Conservation (phyloP, 2,329 filamentous ascomycete species). For the Fusarium nanum region DNA sequence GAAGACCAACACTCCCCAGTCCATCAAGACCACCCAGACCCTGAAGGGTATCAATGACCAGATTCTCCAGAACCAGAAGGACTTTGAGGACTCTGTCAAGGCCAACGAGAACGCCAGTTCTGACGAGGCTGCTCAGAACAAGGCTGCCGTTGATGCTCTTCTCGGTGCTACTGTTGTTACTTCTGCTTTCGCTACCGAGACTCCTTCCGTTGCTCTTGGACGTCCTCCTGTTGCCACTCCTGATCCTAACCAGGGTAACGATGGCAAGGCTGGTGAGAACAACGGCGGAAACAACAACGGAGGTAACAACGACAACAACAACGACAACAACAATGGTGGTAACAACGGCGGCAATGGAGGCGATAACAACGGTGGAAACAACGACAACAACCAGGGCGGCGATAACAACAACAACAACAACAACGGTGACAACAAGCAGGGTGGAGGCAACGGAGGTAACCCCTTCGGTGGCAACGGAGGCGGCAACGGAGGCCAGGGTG, state of each 20-base stretch:
- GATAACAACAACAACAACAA: background rate
- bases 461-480: background rate
- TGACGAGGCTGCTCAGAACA: slow-evolving; percentile 44
- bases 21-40: slow-evolving; percentile 60
- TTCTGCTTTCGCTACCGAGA: slow-evolving; percentile 50
- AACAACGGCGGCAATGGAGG: no score
- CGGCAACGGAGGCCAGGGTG: background rate
- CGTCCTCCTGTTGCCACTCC: slow-evolving; percentile 10
- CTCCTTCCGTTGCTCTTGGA: slow-evolving; percentile 45
- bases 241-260: slow-evolving; percentile 1
- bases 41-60: slow-evolving; percentile 60
- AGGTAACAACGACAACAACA: background rate
- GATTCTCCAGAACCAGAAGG: slow-evolving; percentile 62
- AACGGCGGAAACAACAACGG: slow-evolving; percentile 17
- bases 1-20: slow-evolving; percentile 57
- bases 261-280: slow-evolving; percentile 14
- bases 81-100: slow-evolving; percentile 56
- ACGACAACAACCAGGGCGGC: slow-evolving; percentile 1
- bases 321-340: slow-evolving; percentile 15
- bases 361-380: background rate
- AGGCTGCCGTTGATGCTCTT: slow-evolving; percentile 55
- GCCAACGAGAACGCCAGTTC: slow-evolving; percentile 58
- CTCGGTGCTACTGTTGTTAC: slow-evolving; percentile 48
- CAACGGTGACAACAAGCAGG: background rate
- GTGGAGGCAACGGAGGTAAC: background rate